phyloP scores from a whole-genome alignment of 1,284 basidiomycete genomes.

The Chiua sp. region DNA sequence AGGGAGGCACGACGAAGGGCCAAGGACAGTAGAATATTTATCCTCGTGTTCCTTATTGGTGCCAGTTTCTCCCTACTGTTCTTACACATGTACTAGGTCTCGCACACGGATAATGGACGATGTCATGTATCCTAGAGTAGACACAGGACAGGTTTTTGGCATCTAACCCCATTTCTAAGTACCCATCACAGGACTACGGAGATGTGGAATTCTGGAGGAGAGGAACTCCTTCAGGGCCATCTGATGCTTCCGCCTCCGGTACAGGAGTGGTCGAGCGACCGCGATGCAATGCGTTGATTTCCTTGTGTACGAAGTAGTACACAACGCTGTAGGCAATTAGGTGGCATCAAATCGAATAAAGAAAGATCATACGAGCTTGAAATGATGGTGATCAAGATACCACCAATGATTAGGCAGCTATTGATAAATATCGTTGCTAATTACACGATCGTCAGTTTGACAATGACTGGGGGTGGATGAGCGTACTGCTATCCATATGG shows the following conservation, averaged over 20 bases:
- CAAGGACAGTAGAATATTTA: constrained; percentile 82
- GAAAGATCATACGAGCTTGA: constrained; percentile 65
- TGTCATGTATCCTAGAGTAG: constrained; percentile 1
- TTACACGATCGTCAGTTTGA: constrained; percentile 15
- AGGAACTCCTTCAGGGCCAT: constrained; percentile 66
- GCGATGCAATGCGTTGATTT: constrained; percentile 61
- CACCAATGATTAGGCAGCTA: constrained; percentile 58
- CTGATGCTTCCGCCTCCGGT: constrained; percentile 64
- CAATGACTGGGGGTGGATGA: neutral
- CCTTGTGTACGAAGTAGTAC: constrained; percentile 64
- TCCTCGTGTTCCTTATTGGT: constrained; percentile 86
- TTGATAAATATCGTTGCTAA: constrained; percentile 72
- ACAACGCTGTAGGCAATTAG: constrained; percentile 52
- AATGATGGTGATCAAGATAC: constrained; percentile 58
- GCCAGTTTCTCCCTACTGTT: constrained; percentile 88
- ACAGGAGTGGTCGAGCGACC: constrained; percentile 57
- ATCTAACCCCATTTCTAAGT: neutral
- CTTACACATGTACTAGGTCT: constrained; percentile 76
- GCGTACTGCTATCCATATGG: constrained; percentile 75
- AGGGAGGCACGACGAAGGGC: constrained; percentile 82
- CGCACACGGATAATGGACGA: constrained; percentile 4
- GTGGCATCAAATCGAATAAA: constrained; percentile 1
- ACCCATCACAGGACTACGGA: neutral
- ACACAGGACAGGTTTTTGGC: neutral
- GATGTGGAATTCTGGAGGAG: constrained; percentile 44